Evolutionary conservation across 306 rosid species (phyloP), one percentile per base, ranked within the genome.

Genomic region (Biancaea sappan): DNA sequence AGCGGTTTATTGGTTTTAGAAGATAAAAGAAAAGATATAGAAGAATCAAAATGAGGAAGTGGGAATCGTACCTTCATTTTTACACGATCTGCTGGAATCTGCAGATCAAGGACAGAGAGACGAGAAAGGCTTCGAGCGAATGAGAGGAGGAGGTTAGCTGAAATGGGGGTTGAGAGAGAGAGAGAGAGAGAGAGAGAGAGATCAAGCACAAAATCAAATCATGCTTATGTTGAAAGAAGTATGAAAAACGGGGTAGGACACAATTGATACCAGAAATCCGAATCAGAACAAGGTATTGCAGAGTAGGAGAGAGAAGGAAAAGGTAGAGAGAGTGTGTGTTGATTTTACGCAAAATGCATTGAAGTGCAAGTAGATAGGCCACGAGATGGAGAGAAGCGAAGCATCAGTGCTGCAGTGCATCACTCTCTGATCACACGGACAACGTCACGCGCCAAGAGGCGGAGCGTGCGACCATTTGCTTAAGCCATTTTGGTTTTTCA

Each of bases 61-160:
- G 38, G 71, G 75, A 43, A 79, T 29, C 80, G 77, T 74, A 92
- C 97, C 97, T 92, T 92, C 97, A 92, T 89, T 76, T 74, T 21
- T 38, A 46, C 61, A n/a, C 48, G 35, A 26, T 76, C 44, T 59
- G 44, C 57, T 66, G 72, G 52, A 74, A 50, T 48, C 53, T 7
- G 77, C 32, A 80, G 85, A 79, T 65, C 73, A 82, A 64, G 29
- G 29, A 43, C 50, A 56, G 63, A 50, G 21, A 53, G 51, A 62
- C 2, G 13, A 35, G 62, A 16, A 8, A 62, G 6, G 53, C 31
- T 8, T 73, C 3, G 44, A 37, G 46, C 44, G 72, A 79, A 53
- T 41, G 66, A 44, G 59, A 2, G 34, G 38, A 38, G 44, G 48
- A 71, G 43, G 8, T 48, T 32, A 5, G 40, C 10, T 14, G 4